These are phyloP conservation scores for Zea luxurians DNA, from an alignment of 176 grass and related monocot genomes.

Conservation along the genomic window DNA sequence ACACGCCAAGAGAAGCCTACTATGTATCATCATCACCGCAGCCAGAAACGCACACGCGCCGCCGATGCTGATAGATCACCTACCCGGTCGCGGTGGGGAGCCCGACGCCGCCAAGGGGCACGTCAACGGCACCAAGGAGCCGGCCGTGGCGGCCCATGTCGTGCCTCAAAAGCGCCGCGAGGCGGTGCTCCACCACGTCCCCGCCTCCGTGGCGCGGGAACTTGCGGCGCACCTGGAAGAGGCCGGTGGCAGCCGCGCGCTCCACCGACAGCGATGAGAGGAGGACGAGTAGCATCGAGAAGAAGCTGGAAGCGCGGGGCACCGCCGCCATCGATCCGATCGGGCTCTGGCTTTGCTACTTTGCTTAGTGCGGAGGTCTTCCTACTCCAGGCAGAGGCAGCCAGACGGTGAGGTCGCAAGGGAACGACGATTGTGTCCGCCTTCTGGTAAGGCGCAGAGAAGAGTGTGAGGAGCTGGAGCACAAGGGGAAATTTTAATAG, in stretches of 20 bases:
- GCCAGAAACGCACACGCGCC: not conserved
- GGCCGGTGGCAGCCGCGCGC: conserved; percentile 41
- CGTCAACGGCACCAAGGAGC: conserved; percentile 55
- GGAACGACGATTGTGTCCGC: not conserved
- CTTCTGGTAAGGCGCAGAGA: not conserved
- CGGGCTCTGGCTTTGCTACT: too few relatives aligned
- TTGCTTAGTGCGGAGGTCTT: not conserved
- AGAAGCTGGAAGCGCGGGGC: not conserved
- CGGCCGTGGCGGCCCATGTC: conserved; percentile 55
- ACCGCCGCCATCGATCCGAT: conserved; percentile 11
- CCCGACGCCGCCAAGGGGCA: conserved; percentile 75
- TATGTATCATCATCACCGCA: too few relatives aligned
- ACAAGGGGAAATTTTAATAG: not conserved
- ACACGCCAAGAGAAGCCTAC: not conserved
- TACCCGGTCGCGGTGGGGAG: conserved; percentile 66
- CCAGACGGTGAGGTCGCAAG: not conserved
- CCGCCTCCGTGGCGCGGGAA: conserved; percentile 40
- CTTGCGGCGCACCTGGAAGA: conserved; percentile 78
- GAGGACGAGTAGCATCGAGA: not conserved
- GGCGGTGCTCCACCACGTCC: not conserved
- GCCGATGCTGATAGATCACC: not conserved
- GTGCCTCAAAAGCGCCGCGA: conserved; percentile 51
- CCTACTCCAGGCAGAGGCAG: not conserved
- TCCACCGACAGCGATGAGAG: conserved; percentile 28
- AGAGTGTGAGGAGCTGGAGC: not conserved